Evolutionary conservation across 164 flowering plant species (phyloP).

Genomic region (Houttuynia cordata): DNA sequence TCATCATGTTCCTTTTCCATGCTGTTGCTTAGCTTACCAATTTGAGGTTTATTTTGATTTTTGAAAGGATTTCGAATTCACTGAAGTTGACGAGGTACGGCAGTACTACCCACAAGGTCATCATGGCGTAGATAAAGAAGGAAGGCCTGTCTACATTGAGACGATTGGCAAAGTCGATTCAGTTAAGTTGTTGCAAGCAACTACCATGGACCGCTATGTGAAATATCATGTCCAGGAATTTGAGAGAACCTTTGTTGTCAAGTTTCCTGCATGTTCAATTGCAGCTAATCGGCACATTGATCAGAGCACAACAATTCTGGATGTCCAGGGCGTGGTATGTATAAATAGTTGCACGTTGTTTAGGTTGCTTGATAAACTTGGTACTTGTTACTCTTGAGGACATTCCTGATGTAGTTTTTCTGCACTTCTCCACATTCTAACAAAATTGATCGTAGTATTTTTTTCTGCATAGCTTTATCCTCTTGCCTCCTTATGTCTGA

Average conservation of each 20-base stretch:
- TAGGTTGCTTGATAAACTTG: not conserved
- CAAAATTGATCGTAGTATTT: too few relatives aligned
- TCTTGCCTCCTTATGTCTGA: not conserved
- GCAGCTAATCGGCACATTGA: constrained; percentile 67
- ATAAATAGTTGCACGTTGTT: not conserved
- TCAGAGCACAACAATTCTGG: constrained; percentile 61
- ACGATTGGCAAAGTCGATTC: constrained; percentile 56
- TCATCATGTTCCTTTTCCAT: too few relatives aligned
- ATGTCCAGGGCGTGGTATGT: constrained; percentile 79
- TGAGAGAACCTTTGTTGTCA: constrained; percentile 43
- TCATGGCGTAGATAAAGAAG: constrained; percentile 82
- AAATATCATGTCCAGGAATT: constrained; percentile 79
- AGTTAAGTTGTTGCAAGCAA: constrained; percentile 57
- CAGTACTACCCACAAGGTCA: constrained; percentile 67
- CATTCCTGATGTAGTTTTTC: too few relatives aligned
- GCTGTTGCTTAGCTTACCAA: too few relatives aligned
- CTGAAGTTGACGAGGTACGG: constrained; percentile 51
- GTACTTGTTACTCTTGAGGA: too few relatives aligned
- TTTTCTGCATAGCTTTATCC: not conserved
- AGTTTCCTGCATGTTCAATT: constrained; percentile 79
- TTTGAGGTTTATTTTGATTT: too few relatives aligned
- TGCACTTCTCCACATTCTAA: too few relatives aligned
- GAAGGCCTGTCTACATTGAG: constrained; percentile 72
- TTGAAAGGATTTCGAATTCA: constrained; percentile 59
- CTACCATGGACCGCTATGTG: constrained; percentile 63